Evolutionary conservation across 768 basidiomycete species (phyloP).

Genomic region (Boletus bicolor): DNA sequence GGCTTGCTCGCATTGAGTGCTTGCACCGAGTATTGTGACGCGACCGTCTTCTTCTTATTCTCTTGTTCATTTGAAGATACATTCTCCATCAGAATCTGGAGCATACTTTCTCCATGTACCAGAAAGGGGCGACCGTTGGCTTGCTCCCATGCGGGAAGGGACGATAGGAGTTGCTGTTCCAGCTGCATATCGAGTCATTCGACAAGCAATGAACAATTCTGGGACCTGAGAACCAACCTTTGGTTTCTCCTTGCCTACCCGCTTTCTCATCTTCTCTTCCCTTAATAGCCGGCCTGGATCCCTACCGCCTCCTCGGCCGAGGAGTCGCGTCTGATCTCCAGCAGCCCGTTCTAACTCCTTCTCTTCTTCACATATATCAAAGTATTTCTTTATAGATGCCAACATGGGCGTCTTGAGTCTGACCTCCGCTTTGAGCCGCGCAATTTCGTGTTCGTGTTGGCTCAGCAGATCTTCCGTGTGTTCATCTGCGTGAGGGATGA

Average conservation of each 20-base stretch:
- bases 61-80: slow-evolving; percentile 76
- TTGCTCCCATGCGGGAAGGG: slow-evolving; percentile 86
- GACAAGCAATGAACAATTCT: not conserved
- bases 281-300: slow-evolving; percentile 84
- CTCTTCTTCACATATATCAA: slow-evolving; percentile 87
- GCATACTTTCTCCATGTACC: slow-evolving; percentile 78
- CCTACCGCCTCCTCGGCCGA: slow-evolving; percentile 69
- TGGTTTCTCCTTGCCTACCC: slow-evolving; percentile 90
- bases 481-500: slow-evolving; percentile 51
- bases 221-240: slow-evolving; percentile 46
- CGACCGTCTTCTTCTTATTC: slow-evolving; percentile 57
- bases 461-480: slow-evolving; percentile 84
- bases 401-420: slow-evolving; percentile 74
- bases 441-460: slow-evolving; percentile 84
- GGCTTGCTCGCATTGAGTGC: slow-evolving; percentile 23
- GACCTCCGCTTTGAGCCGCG: slow-evolving; percentile 78
- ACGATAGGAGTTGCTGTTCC: slow-evolving; percentile 77
- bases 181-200: slow-evolving; percentile 57
- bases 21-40: slow-evolving; percentile 33
- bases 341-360: slow-evolving; percentile 81
- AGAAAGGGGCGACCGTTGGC: slow-evolving; percentile 71
- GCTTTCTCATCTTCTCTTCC: slow-evolving; percentile 97
- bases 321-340: slow-evolving; percentile 75
- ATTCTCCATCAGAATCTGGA: slow-evolving; percentile 73
- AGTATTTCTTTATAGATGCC: slow-evolving; percentile 78